These are phyloP conservation scores for Podaxis pistillaris DNA, from an alignment of 768 basidiomycete species.

Conservation along the genomic window DNA sequence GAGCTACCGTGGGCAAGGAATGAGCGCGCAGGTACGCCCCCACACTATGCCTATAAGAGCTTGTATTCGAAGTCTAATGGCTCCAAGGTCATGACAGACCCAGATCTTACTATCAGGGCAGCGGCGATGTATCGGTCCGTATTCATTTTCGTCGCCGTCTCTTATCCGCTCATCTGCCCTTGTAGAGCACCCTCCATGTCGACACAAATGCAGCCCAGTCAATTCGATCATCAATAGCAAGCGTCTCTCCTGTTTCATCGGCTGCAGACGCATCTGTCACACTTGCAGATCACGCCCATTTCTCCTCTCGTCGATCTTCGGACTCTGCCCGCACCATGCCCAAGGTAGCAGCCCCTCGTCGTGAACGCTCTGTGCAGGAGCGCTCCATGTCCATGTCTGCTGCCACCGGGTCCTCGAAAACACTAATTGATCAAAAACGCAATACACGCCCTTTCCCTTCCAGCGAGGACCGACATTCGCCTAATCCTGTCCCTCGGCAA, in stretches of 20 bases:
- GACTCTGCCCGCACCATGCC: slow-evolving; percentile 69
- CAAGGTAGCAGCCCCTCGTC: slow-evolving; percentile 44
- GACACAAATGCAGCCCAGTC: slow-evolving; percentile 48
- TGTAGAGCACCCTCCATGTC: slow-evolving; percentile 48
- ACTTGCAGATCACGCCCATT: slow-evolving; percentile 30
- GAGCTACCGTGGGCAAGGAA: slow-evolving; percentile 59
- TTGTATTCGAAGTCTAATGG: not conserved
- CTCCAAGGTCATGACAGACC: slow-evolving; percentile 3
- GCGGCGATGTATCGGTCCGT: slow-evolving; percentile 7
- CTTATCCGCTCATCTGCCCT: slow-evolving; percentile 11
- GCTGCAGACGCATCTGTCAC: slow-evolving; percentile 33
- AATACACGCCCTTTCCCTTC: slow-evolving; percentile 27
- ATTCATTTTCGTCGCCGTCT: slow-evolving; percentile 11
- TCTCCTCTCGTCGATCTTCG: slow-evolving; percentile 56
- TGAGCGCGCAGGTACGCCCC: slow-evolving; percentile 43
- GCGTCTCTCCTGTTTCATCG: slow-evolving; percentile 27
- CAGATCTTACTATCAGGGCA: slow-evolving; percentile 3
- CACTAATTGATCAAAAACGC: slow-evolving; percentile 37
- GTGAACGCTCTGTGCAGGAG: slow-evolving; percentile 63
- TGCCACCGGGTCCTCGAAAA: slow-evolving; percentile 47
- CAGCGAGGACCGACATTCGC: slow-evolving; percentile 40
- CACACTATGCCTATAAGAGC: slow-evolving; percentile 2
- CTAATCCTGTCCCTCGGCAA: slow-evolving; percentile 36
- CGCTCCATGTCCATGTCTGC: slow-evolving; percentile 78
- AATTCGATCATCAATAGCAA: slow-evolving; percentile 39